Percentiles rank a stretch among this genome's conserved stretches.
Conservation (phyloP, 177 flowering plant genomes). For the Telopea speciosissima region DNA sequence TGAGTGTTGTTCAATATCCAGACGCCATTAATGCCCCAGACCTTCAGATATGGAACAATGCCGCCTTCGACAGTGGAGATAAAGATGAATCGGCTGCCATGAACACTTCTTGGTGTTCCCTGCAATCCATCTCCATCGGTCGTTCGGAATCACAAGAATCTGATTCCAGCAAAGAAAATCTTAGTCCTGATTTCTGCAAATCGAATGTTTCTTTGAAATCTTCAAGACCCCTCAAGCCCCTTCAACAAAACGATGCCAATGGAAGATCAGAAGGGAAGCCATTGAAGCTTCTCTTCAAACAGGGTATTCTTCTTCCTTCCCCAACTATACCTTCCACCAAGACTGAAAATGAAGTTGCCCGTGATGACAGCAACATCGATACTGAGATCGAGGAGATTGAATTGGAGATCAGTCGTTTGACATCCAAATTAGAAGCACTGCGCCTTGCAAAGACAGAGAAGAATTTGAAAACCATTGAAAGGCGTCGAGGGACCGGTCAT, state of each 20-base stretch:
- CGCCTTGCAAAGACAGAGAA: conserved; percentile 43
- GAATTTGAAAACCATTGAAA: conserved; percentile 26
- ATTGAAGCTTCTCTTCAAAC: conserved; percentile 23
- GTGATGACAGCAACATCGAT: conserved; percentile 42
- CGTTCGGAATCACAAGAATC: conserved; percentile 31
- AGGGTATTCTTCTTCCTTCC: conserved; percentile 17
- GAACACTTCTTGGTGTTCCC: conserved; percentile 33
- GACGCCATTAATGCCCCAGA: conserved; percentile 37
- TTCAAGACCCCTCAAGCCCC: conserved; percentile 26
- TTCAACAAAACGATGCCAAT: conserved; percentile 14
- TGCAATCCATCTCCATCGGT: conserved; percentile 19
- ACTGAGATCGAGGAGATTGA: conserved; percentile 64
- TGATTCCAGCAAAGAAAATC: conserved; percentile 60
- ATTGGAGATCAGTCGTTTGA: conserved; percentile 51
- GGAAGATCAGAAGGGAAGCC: conserved; percentile 28
- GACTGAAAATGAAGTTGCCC: background rate
- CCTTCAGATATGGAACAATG: conserved; percentile 76
- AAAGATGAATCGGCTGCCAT: conserved; percentile 12
- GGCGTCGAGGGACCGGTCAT: conserved; percentile 37
- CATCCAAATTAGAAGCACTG: conserved; percentile 50
- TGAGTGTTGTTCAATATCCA: conserved; percentile 46
- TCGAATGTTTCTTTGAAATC: conserved; percentile 31
- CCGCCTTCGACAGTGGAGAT: conserved; percentile 55
- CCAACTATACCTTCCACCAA: background rate
- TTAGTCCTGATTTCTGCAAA: conserved; percentile 23